Conservation (phyloP, 345 rosid species). For the Moricandia arvensis region DNA sequence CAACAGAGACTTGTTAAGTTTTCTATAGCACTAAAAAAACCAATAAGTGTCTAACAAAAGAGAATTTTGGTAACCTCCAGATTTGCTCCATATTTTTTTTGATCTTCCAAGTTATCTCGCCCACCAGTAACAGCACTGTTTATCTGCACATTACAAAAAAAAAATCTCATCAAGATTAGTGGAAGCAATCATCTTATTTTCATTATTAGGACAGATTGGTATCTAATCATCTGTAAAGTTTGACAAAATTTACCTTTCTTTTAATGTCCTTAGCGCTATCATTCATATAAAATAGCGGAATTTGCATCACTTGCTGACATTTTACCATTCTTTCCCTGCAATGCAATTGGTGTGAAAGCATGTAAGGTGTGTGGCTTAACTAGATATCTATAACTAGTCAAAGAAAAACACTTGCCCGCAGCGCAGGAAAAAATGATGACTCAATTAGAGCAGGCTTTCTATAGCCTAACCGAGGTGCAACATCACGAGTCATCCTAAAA, state of each 20-base stretch:
- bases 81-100: slow-evolving; percentile 74
- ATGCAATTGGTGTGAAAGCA: background rate
- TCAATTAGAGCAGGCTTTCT: slow-evolving; percentile 91
- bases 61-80: slow-evolving; percentile 57
- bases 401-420: slow-evolving; percentile 54
- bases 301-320: slow-evolving; percentile 98
- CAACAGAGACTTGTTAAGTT: background rate
- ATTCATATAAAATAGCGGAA: slow-evolving; percentile 88
- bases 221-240: background rate
- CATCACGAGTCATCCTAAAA: slow-evolving; percentile 99
- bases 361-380: background rate
- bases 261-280: slow-evolving; percentile 74
- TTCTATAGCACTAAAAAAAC: background rate
- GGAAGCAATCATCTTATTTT: background rate
- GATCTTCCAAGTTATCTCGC: slow-evolving; percentile 69
- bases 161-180: background rate
- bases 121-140: slow-evolving; percentile 85
- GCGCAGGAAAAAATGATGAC: slow-evolving; percentile 75
- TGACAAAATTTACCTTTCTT: slow-evolving; percentile 29
- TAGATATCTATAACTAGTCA: background rate
- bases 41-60: background rate
- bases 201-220: background rate
- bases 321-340: slow-evolving; percentile 92
- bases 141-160: slow-evolving; percentile 44
- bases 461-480: slow-evolving; percentile 87